phyloP scores from a whole-genome alignment of 2,329 filamentous ascomycete species.

The Teratosphaeria nubilosa region DNA sequence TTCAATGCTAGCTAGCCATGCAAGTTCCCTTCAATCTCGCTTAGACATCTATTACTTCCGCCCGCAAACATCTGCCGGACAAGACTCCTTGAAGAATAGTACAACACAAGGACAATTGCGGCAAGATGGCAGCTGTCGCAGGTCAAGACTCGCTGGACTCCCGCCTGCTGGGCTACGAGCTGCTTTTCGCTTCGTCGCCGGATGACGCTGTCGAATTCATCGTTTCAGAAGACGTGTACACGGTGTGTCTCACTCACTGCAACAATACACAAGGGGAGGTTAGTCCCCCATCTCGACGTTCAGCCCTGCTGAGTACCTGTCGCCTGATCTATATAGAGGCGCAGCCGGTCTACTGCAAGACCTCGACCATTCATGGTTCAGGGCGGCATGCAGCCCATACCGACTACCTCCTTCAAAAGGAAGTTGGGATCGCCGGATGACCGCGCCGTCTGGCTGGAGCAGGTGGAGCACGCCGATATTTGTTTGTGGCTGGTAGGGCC shows the following conservation, averaged over 20 bases:
- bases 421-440: neutral
- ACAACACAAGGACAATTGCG: neutral
- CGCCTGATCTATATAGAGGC: neutral
- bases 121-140: neutral
- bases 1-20: no score
- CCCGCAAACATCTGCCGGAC: neutral
- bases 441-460: neutral
- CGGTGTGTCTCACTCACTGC: no score
- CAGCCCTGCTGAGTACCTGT: neutral
- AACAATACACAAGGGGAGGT: no score
- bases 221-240: no score
- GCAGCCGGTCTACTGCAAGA: neutral
- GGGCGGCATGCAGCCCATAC: no score
- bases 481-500: neutral
- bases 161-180: neutral
- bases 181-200: neutral
- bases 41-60: no score
- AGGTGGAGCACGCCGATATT: neutral
- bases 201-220: neutral
- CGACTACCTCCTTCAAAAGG: no score
- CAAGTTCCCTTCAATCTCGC: no score
- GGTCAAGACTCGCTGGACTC: neutral
- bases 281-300: neutral
- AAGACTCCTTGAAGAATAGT: neutral
- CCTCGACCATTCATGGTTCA: neutral